Base-by-base conservation (phyloP, 805 yeast species). In the Nakazawaea ambrosiae region DNA sequence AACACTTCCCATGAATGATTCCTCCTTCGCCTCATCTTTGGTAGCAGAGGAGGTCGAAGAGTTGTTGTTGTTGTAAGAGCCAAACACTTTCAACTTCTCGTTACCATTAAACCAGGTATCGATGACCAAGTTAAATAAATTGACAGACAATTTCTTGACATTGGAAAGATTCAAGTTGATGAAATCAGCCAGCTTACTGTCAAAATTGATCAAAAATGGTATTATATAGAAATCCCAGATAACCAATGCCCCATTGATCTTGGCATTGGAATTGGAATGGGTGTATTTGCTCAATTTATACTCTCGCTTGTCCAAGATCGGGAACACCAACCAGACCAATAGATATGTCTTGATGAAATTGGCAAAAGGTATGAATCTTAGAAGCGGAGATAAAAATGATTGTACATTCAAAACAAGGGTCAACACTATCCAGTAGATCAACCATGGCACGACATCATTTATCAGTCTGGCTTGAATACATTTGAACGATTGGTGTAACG, bases 391-490 rank as follows among this genome's bases (percentile, higher is more conserved):
- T 20, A 34, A 32, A 14, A 27, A 27, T n/a, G 26, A 36, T 24
- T 39, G 39, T 14, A 43, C 11, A 17, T 36, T 28, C 7, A 63
- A 47, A 30, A 66, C 53, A 6, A 63, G 45, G 4, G 79, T 68
- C 37, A 69, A 56, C 1, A 81, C 76, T 10, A 81, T 63, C 95
- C 95, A 86, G 57, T 82, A 78, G 40, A 66, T 59, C 25, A 71
- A 56, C 73, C 79, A 70, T 37, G 41, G 41, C 17, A 10, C 27
- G 7, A 36, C 51, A 54, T 20, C 35, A 34, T 37, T 54, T 58
- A 33, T 57, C 36, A 3, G 27, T n/a, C 35, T 44, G 31, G 40
- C 28, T 22, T 27, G 37, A 29, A 24, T 37, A 24, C 22, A 44
- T 29, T 47, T 56, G 55, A 37, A 65, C 24, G 54, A 60, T 39